Conservation (phyloP, 1,139 yeast genomes). For the Taphrina pruni region DNA sequence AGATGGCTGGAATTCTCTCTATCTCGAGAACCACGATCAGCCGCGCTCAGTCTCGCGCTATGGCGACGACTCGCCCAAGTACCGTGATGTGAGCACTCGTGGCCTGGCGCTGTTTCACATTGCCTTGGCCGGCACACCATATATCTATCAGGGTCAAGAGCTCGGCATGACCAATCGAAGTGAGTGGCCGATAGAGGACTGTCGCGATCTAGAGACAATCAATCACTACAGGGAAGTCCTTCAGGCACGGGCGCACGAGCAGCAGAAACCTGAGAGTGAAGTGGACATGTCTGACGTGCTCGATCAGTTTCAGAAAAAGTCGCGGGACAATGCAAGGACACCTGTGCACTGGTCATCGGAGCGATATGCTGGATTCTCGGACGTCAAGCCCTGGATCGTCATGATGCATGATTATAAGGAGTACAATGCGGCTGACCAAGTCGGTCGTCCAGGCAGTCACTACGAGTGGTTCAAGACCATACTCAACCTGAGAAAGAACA, state of each 20-base stretch:
- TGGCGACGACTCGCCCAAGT: slow-evolving; percentile 56
- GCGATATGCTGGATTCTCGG: slow-evolving; percentile 58
- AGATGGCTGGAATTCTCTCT: slow-evolving; percentile 68
- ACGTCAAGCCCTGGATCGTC: slow-evolving; percentile 62
- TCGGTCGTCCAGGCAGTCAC: slow-evolving; percentile 58
- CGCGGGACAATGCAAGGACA: slow-evolving; percentile 62
- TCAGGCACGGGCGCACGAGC: slow-evolving; percentile 51
- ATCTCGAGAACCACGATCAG: slow-evolving; percentile 66
- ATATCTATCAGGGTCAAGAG: slow-evolving; percentile 67
- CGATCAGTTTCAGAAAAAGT: slow-evolving; percentile 47
- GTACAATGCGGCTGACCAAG: slow-evolving; percentile 60
- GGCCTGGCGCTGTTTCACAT: slow-evolving; percentile 58
- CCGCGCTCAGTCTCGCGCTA: slow-evolving; percentile 63
- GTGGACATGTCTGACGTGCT: slow-evolving; percentile 52
- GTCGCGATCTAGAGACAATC: slow-evolving; percentile 59
- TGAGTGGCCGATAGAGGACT: slow-evolving; percentile 61
- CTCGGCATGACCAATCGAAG: slow-evolving; percentile 62
- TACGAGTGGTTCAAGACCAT: slow-evolving; percentile 58
- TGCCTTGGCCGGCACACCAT: slow-evolving; percentile 63
- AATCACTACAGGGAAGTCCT: slow-evolving; percentile 48
- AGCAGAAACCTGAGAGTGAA: slow-evolving; percentile 51
- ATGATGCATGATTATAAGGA: slow-evolving; percentile 60
- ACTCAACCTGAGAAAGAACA: slow-evolving; percentile 57
- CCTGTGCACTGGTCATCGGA: slow-evolving; percentile 63
- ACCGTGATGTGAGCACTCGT: slow-evolving; percentile 56